Base-by-base conservation (phyloP, 371 early-diverging fungal species). In the Umbelopsis sp. region DNA sequence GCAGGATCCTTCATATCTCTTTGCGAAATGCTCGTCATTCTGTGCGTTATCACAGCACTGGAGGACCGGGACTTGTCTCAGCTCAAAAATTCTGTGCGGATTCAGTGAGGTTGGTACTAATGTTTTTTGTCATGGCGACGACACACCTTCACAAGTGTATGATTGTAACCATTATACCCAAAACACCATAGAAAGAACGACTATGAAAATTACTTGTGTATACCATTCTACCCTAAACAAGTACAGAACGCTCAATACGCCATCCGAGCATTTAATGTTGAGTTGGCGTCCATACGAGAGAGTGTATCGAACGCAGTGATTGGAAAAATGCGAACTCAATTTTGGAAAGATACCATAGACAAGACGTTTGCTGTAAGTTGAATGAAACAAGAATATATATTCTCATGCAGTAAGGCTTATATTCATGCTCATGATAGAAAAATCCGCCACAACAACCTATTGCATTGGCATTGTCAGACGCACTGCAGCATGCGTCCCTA, bases 261-360 rank as follows among this genome's bases (percentile, higher is more conserved):
- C 0, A 72, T 97, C 32, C 84, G 94, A 37, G 96, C 97, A 1
- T 91, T 97, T 78, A 94, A 95, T 74, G 82, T 93, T 44, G 98
- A 97, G 75, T 77, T 94, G 24, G 93, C 95, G 8, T 83, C 82
- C 66, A 85, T 95, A 68, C 87, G 93, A 37, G 93, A 94, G 44
- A 82, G 74, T 44, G 92, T 93, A 0, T 85, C 86, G 24, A 89
- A 92, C 68, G 73, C 85, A 5, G 78, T 84, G 5, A 86, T 94
- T 69, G 96, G 95, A 3, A 82, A 85, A 70, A 89, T 95, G 90
- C 83, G 94, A 46, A 89, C 93, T 83, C 87, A 92, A 62, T 93
- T 89, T 75, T 95, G 94, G 95, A 84, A 87, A 71, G 93, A 93
- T 67, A 81, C 90, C 0, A 77, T 97, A 16, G 90, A 91, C 44